phyloP scores from a whole-genome alignment of 331 rosid species.

The Telfairia occidentalis region DNA sequence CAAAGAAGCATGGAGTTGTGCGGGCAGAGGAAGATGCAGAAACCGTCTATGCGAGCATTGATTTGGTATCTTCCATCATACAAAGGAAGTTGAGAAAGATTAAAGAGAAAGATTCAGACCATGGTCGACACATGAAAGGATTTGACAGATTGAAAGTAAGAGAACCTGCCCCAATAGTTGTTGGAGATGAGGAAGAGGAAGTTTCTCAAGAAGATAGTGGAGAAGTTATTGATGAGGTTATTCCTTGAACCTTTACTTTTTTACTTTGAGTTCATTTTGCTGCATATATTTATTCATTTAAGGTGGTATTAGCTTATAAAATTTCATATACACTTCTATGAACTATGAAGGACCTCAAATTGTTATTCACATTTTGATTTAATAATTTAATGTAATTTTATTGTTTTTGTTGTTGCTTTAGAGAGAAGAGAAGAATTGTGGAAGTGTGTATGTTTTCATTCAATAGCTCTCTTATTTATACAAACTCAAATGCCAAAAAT shows the following conservation, averaged over 20 bases:
- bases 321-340: too few species aligned
- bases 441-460: too few species aligned
- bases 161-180: slow-evolving; percentile 28
- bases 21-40: slow-evolving; percentile 87
- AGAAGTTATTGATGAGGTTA: slow-evolving; percentile 49
- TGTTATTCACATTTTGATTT: too few species aligned
- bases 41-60: slow-evolving; percentile 69
- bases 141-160: slow-evolving; percentile 56
- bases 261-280: not conserved
- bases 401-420: too few species aligned
- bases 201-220: slow-evolving; percentile 32
- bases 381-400: too few species aligned
- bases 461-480: too few species aligned
- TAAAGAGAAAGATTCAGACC: slow-evolving; percentile 82
- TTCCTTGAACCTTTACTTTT: slow-evolving; percentile 1
- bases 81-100: slow-evolving; percentile 95
- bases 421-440: too few species aligned
- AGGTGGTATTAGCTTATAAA: not conserved
- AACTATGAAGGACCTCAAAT: too few species aligned
- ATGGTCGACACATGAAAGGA: slow-evolving; percentile 91
- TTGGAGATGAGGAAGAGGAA: slow-evolving; percentile 32
- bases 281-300: not conserved
- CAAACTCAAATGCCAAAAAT: too few species aligned
- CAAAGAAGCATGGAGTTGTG: slow-evolving; percentile 86
- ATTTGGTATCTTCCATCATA: slow-evolving; percentile 73